Base-by-base conservation (phyloP, 495 filamentous ascomycete species). In the Neurospora sp. region DNA sequence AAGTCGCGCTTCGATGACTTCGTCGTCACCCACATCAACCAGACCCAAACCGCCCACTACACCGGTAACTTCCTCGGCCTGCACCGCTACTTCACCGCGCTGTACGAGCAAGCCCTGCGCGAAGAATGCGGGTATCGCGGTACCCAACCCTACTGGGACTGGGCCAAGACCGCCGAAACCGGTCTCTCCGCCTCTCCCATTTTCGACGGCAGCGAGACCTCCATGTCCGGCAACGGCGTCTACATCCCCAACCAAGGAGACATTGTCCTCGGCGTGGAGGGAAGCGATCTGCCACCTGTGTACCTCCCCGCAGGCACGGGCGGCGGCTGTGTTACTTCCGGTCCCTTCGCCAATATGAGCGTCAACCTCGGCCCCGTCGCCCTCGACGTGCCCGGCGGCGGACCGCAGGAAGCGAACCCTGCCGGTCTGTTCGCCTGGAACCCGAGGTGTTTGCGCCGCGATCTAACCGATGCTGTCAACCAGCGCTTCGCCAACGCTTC, bases 51-150 rank as follows among this genome's bases (percentile, higher is more conserved):
- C 3, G 91, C 92, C 71, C 91, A 93, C 76, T 87, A 82, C 71
- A 88, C 87, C 65, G 90, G 89, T 22, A 88, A 86, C 72, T 92
- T 94, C 80, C 81, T 92, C 39, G 80, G 87, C 1, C 93, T 91
- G 89, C 92, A 94, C 77, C 84, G 91, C 20, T 90, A 90, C 79
- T 93, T 88, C 76, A 82, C 86, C 45, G 87, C 81, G 72, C 80
- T 81, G 8, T 93, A 89, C 77, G 92, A 93, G 78, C 84, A 89
- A 76, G 89, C 91, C 2, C 83, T 94, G 5, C 84, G 87, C 31
- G 84, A 89, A 16, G 91, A 94, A 75, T 94, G 92, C 76, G 90
- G 89, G 53, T 94, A 92, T 75, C 87, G 76, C 0, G 90, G 90
- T 40, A 80, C 80, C 70, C 85, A 87, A 68, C 86, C 82, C 31